phyloP scores from a whole-genome alignment of 306 rosid species.

The Cajanus cajan region DNA sequence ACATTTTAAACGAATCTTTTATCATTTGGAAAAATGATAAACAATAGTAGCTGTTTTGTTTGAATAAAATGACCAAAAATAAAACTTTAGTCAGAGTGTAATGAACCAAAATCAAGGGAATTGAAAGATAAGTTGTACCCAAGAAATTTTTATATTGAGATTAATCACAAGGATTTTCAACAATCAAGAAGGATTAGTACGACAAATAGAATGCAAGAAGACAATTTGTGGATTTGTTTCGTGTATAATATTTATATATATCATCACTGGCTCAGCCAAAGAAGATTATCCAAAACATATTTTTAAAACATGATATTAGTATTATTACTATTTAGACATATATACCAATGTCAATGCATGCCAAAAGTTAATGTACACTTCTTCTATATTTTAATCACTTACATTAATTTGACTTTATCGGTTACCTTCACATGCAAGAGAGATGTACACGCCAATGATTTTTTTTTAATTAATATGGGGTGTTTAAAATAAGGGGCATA shows the following conservation, averaged over 20 bases:
- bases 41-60: background rate
- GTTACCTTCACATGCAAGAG: background rate
- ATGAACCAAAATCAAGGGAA: background rate
- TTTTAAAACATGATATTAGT: background rate
- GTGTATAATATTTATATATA: background rate
- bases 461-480: no score
- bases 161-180: background rate
- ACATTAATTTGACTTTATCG: background rate
- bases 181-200: background rate
- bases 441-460: background rate
- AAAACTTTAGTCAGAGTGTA: background rate
- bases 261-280: background rate
- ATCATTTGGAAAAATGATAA: background rate
- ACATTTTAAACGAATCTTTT: background rate
- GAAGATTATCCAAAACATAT: background rate
- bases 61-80: background rate
- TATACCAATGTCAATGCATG: background rate
- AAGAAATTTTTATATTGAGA: background rate
- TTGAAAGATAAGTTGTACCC: background rate
- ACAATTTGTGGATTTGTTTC: background rate
- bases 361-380: background rate
- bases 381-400: background rate
- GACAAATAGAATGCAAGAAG: background rate
- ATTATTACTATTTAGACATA: background rate
- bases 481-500: no score